Evolutionary conservation across 2,329 filamentous ascomycete species (phyloP).

Genomic region (Biscogniauxia mediterranea): DNA sequence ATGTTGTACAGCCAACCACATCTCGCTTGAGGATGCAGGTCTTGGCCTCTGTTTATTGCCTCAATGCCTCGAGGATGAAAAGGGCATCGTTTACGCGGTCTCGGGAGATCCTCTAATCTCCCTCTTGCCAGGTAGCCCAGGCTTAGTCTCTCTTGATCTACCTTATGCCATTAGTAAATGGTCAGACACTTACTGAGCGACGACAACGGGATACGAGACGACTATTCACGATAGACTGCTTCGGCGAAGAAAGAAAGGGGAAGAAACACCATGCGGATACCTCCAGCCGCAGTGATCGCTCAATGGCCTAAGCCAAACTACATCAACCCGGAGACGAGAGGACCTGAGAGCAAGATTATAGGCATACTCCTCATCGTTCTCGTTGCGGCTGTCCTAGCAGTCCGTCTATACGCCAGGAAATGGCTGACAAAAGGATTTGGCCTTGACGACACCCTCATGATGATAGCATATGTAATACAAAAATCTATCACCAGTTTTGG

Average conservation of each 20-base stretch:
- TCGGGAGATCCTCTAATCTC: not conserved
- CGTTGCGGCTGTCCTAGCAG: slow-evolving; percentile 31
- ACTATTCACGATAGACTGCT: not conserved
- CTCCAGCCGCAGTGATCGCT: slow-evolving; percentile 20
- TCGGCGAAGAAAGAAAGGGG: not conserved
- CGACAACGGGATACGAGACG: not conserved
- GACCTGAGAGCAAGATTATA: slow-evolving; percentile 28
- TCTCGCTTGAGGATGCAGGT: not conserved
- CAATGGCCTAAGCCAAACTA: slow-evolving; percentile 36
- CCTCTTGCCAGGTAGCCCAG: not conserved
- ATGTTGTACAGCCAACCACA: not conserved
- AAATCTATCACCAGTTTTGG: not conserved
- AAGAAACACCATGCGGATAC: slow-evolving; percentile 23
- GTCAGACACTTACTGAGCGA: not conserved
- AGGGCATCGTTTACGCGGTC: not conserved
- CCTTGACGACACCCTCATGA: slow-evolving; percentile 37
- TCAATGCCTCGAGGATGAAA: not conserved
- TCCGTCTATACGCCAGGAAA: slow-evolving; percentile 37
- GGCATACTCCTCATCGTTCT: slow-evolving; percentile 27
- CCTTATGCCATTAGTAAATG: not conserved
- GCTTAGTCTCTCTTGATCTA: not conserved
- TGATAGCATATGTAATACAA: slow-evolving; percentile 35
- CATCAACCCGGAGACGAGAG: slow-evolving; percentile 32
- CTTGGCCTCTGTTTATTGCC: not conserved
- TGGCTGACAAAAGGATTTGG: slow-evolving; percentile 36